Conservation (phyloP, 805 yeast genomes). For the Barnettozyma sp. region DNA sequence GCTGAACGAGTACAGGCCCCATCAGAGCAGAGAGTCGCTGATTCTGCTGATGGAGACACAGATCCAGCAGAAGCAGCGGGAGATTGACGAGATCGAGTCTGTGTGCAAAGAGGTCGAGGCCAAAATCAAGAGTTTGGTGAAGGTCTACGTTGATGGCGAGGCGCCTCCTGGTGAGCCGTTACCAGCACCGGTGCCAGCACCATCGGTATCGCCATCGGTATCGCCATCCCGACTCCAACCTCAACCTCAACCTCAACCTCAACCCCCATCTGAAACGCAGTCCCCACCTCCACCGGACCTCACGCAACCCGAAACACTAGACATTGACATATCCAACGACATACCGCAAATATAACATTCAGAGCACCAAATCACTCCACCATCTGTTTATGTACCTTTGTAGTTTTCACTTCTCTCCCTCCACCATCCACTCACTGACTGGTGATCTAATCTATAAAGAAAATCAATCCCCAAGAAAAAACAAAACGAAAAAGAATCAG, state of each 20-base stretch:
- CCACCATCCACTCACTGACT: neutral
- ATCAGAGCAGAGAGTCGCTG: constrained; percentile 86
- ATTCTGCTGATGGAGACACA: constrained; percentile 68
- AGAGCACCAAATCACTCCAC: neutral
- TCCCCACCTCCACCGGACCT: too few species aligned
- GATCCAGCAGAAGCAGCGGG: constrained; percentile 52
- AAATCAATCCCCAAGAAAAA: neutral
- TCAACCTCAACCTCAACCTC: too few species aligned
- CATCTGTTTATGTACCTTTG: neutral
- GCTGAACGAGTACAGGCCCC: constrained; percentile 88
- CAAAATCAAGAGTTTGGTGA: constrained; percentile 30
- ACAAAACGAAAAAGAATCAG: too few species aligned
- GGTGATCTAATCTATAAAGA: neutral
- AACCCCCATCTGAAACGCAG: too few species aligned
- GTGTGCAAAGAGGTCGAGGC: constrained; percentile 36
- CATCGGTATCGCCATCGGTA: too few species aligned
- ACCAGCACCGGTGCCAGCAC: too few species aligned
- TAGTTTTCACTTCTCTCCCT: neutral
- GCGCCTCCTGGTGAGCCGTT: neutral
- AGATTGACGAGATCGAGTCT: constrained; percentile 38
- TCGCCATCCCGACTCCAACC: too few species aligned
- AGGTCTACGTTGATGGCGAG: constrained; percentile 21
- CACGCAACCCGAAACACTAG: neutral
- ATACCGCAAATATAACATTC: constrained; percentile 1
- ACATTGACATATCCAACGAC: constrained; percentile 1